Percentiles rank a stretch among this genome's conserved stretches.
These are phyloP conservation scores for Gnaphalium uliginosum DNA, from an alignment of 129 eudicot species.

Conservation along the genomic window DNA sequence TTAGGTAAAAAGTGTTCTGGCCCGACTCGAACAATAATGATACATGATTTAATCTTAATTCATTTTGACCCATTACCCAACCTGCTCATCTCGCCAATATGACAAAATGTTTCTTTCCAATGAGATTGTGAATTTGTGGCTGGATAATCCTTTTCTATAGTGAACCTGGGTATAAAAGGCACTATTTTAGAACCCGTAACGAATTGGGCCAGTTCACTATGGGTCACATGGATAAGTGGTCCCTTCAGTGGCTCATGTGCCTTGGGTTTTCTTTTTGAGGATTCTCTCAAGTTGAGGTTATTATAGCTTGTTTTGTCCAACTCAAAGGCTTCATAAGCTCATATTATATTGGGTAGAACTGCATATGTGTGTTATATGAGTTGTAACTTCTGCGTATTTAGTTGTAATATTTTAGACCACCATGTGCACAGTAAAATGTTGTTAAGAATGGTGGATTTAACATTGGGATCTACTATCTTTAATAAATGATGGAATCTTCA, in stretches of 20 bases:
- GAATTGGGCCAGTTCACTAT: not conserved
- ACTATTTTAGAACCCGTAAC: not conserved
- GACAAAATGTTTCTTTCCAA: too few species aligned
- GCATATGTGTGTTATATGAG: not conserved
- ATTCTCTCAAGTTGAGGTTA: too few species aligned
- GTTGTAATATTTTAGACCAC: slow-evolving; percentile 1
- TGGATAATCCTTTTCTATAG: too few species aligned
- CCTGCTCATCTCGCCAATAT: not conserved
- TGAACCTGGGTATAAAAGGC: not conserved
- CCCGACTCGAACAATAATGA: not conserved
- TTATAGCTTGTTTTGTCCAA: not conserved
- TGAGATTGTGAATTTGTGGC: too few species aligned
- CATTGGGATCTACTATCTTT: slow-evolving; percentile 32
- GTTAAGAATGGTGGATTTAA: slow-evolving; percentile 25
- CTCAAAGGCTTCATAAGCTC: not conserved
- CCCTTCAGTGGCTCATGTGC: not conserved
- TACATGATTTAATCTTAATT: not conserved
- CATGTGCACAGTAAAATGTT: slow-evolving; percentile 28
- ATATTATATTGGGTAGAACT: not conserved
- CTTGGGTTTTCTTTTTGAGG: not conserved
- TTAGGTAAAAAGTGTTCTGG: not conserved
- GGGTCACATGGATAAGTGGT: not conserved
- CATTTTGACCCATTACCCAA: not conserved
- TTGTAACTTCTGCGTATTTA: not conserved
- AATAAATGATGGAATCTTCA: slow-evolving; percentile 32